Conservation (phyloP, 441 rosid genomes). For the Pelargonium myrrhifolium region DNA sequence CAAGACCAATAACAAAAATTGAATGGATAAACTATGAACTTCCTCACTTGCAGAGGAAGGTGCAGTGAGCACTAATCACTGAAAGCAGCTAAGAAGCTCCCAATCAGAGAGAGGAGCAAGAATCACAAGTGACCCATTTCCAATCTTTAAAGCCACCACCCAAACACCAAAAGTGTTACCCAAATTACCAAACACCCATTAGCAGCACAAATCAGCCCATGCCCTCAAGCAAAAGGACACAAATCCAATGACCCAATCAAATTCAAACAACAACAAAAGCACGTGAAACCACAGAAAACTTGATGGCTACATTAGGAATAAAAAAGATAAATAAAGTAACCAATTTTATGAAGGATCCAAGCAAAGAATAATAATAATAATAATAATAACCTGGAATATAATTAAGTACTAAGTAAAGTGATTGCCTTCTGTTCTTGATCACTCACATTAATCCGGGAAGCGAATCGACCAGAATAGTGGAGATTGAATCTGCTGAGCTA, state of each 20-base stretch:
- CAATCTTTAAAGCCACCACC: constrained; percentile 2
- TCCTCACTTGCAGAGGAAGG: neutral
- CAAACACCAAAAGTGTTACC: neutral
- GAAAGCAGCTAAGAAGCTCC: constrained; percentile 1
- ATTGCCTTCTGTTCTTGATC: neutral
- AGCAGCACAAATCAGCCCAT: neutral
- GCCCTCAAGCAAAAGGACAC: neutral
- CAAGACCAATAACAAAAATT: neutral
- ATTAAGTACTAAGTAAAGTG: neutral
- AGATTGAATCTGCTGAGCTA: neutral
- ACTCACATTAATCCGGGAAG: neutral
- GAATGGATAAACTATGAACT: neutral
- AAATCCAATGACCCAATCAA: neutral
- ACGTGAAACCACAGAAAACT: neutral
- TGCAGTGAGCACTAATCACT: neutral
- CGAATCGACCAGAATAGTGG: neutral
- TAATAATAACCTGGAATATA: neutral
- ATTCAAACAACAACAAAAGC: neutral
- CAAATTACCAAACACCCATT: constrained; percentile 2
- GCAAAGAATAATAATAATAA: no score
- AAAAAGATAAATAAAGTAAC: neutral
- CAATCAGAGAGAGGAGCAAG: neutral
- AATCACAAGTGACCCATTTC: constrained; percentile 1
- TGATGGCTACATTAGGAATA: neutral
- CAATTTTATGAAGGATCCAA: constrained; percentile 7